Percentiles rank a stretch among this genome's conserved stretches.
phyloP scores from a whole-genome alignment of 2,329 filamentous ascomycete species.

The Aspergillus pseudoviridinutans region DNA sequence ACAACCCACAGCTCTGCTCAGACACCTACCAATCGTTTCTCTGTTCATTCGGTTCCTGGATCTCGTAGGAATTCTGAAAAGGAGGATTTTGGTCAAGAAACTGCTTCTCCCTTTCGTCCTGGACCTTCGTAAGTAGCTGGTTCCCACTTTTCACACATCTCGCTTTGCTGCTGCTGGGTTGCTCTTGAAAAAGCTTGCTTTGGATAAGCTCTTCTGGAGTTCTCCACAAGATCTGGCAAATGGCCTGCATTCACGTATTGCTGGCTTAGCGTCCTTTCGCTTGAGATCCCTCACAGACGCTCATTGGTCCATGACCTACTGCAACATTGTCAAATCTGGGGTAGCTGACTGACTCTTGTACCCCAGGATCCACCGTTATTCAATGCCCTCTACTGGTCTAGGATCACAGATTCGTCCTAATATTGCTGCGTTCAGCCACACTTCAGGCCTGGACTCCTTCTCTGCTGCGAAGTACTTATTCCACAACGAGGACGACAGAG shows the following conservation, averaged over 20 bases:
- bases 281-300: not conserved
- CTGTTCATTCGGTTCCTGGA: conserved; percentile 79
- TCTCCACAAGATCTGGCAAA: not conserved
- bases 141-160: not conserved
- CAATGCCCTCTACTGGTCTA: conserved; percentile 70
- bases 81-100: conserved; percentile 70
- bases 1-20: conserved; percentile 50
- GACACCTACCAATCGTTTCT: conserved; percentile 59
- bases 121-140: conserved; percentile 69
- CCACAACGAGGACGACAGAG: conserved; percentile 70
- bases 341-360: conserved; percentile 8
- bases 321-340: not conserved
- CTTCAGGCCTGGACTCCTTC: conserved; percentile 67
- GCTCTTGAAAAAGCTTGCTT: not conserved
- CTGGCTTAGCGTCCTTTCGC: not conserved
- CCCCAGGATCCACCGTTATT: conserved; percentile 77
- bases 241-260: not conserved
- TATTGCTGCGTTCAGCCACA: conserved; percentile 24
- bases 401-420: conserved; percentile 30
- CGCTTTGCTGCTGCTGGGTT: not conserved
- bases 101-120: conserved; percentile 61
- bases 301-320: not conserved
- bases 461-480: conserved; percentile 85
- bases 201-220: not conserved
- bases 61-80: conserved; percentile 88